phyloP scores from a whole-genome alignment of 208 protist species.

The Leishmania amazonensis region DNA sequence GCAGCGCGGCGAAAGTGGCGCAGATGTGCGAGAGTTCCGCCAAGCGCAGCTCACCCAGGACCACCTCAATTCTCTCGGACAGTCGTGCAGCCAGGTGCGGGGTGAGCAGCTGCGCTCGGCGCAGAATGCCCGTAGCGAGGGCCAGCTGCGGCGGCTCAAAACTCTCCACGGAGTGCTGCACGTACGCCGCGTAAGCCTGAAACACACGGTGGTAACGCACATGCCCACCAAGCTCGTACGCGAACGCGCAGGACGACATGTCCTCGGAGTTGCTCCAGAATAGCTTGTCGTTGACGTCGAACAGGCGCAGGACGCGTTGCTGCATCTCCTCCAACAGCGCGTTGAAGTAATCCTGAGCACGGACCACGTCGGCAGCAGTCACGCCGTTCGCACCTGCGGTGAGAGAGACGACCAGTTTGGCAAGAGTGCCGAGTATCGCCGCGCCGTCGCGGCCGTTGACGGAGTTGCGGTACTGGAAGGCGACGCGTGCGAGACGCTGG shows the following conservation, averaged over 20 bases:
- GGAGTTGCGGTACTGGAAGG: conserved; percentile 47
- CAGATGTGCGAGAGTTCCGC: conserved; percentile 87
- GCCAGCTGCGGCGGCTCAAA: conserved; percentile 82
- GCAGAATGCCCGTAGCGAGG: conserved; percentile 81
- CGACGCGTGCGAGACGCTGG: conserved; percentile 46
- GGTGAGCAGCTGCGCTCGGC: conserved; percentile 68
- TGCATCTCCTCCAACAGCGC: conserved; percentile 76
- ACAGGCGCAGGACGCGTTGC: conserved; percentile 51
- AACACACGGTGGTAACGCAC: conserved; percentile 71
- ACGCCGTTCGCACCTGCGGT: conserved; percentile 47
- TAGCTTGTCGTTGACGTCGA: conserved; percentile 47
- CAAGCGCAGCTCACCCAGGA: conserved; percentile 76
- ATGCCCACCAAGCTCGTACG: conserved; percentile 79
- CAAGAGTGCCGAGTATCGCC: conserved; percentile 54
- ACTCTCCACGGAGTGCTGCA: conserved; percentile 38
- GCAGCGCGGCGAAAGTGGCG: conserved; percentile 68
- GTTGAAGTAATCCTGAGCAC: conserved; percentile 55
- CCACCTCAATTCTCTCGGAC: conserved; percentile 65
- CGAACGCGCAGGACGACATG: conserved; percentile 71
- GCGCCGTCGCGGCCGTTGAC: conserved; percentile 51
- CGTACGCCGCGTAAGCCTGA: conserved; percentile 56
- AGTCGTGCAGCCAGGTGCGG: conserved; percentile 50
- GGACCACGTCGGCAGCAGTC: conserved; percentile 36
- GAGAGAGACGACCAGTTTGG: conserved; percentile 49
- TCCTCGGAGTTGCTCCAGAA: conserved; percentile 61